phyloP scores from a whole-genome alignment of 495 filamentous ascomycete species.

The Lasiosphaeriaceae sp. region DNA sequence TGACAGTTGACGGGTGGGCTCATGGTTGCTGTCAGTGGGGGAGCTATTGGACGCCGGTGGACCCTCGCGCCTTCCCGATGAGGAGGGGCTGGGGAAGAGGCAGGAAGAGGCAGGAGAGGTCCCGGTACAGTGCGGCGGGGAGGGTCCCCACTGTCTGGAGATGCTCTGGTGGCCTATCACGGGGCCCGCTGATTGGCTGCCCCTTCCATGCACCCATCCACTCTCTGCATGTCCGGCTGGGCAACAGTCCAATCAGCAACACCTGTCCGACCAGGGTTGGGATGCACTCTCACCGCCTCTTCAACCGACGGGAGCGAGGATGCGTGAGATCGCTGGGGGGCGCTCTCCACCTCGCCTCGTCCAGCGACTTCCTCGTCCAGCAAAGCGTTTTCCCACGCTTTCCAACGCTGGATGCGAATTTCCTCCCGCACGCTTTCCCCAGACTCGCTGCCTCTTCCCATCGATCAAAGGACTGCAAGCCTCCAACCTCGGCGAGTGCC shows the following conservation, averaged over 20 bases:
- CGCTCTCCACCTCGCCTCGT: slow-evolving; percentile 6
- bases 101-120: slow-evolving; percentile 12
- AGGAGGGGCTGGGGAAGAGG: slow-evolving; percentile 20
- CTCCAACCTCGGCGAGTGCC: not conserved
- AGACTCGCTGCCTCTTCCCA: slow-evolving; percentile 10
- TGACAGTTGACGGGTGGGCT: not conserved
- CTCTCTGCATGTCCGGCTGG: slow-evolving; percentile 15
- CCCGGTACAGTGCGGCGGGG: slow-evolving; percentile 30
- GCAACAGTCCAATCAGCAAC: slow-evolving; percentile 26
- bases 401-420: slow-evolving; percentile 2
- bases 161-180: slow-evolving; percentile 7
- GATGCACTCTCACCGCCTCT: slow-evolving; percentile 39
- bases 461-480: not conserved
- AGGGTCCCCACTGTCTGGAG: slow-evolving; percentile 12
- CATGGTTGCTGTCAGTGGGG: not conserved
- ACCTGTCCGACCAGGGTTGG: slow-evolving; percentile 21
- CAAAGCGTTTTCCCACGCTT: slow-evolving; percentile 9
- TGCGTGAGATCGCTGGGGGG: slow-evolving; percentile 10
- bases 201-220: slow-evolving; percentile 23
- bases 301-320: slow-evolving; percentile 26
- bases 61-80: not conserved
- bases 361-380: not conserved
- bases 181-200: slow-evolving; percentile 21
- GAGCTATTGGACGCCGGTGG: not conserved
- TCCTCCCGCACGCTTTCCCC: slow-evolving; percentile 12